Evolutionary conservation across 2,329 filamentous ascomycete species (phyloP), one percentile per base, ranked within the genome.

Genomic region (Endothia cerciana): DNA sequence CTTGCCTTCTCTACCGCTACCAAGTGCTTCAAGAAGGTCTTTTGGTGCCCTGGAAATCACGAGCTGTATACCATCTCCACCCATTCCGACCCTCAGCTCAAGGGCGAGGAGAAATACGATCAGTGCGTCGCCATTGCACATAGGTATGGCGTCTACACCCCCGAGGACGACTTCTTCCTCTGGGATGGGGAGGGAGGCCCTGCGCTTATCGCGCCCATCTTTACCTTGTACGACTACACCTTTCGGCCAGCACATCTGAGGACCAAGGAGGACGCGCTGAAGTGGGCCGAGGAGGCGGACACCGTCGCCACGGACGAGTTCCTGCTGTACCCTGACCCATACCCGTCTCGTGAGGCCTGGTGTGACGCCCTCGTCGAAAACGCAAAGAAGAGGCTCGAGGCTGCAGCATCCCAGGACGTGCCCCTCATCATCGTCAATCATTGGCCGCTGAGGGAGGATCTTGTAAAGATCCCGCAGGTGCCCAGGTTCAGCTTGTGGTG

Each of bases 201-300:
- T 5, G 82, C 76, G 6, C 67, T 87, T 45, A 79, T 87, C 49
- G 83, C 82, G 40, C 85, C 83, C 40, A 80, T 86, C 60, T 87
- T 87, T 77, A 86, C 85, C 0, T 76, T 87, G 17, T 87, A 87
- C 76, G 85, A 87, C 74, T 87, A 87, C 74, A 83, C 79, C 68
- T 87, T 87, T 73, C 77, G 84, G 0, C 85, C 85, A 0, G 76
- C 73, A 1, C 70, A 83, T 56, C 79, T 87, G 10, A 65, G 60
- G 56, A 74, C 76, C 33, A 74, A 82, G 45, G 83, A 83, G 65
- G 74, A 77, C 25, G 84, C 83, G 1, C 68, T 78, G 38, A 67
- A 69, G 33, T 79, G 77, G 77, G 77, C 77, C n/a, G 72, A 74
- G 66, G 75, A 76, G 69, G 67, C 68, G 41, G 74, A 77, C 66